phyloP scores from a whole-genome alignment of 2,329 filamentous ascomycete genomes.

The Teratosphaeria destructans region DNA sequence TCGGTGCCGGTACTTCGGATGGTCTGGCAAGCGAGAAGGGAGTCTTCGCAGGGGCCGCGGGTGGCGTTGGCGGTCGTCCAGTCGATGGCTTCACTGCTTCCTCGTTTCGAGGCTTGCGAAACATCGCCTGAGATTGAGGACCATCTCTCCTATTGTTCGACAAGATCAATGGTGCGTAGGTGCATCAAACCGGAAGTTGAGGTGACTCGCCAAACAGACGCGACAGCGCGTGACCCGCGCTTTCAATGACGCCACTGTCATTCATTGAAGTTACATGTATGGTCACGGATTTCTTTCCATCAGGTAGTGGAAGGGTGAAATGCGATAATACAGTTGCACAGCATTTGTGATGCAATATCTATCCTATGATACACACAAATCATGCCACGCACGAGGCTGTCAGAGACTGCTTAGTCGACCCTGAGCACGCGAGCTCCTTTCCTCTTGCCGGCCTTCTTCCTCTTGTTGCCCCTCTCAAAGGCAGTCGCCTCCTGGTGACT shows the following conservation, averaged over 20 bases:
- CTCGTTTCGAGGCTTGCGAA: constrained; percentile 43
- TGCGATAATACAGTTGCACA: neutral
- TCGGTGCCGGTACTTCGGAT: constrained; percentile 18
- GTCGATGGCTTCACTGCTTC: constrained; percentile 33
- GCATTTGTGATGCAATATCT: neutral
- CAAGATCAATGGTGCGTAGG: neutral
- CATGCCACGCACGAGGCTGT: neutral
- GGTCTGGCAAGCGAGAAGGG: constrained; percentile 23
- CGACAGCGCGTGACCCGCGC: neutral
- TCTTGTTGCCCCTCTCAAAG: constrained; percentile 73
- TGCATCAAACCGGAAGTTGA: too few relatives aligned
- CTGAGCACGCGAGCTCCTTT: constrained; percentile 61
- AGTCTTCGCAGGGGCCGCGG: constrained; percentile 19
- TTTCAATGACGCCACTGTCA: neutral
- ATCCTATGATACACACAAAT: neutral
- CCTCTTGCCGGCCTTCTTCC: constrained; percentile 66
- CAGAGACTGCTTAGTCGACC: constrained; percentile 46
- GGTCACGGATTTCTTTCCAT: too few relatives aligned
- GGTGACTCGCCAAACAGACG: neutral
- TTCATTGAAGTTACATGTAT: neutral
- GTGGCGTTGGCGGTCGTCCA: constrained; percentile 45
- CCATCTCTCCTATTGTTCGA: neutral
- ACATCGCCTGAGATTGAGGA: constrained; percentile 30
- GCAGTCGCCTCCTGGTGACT: constrained; percentile 62
- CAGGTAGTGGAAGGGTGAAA: too few relatives aligned